Evolutionary conservation across 1,284 basidiomycete species (phyloP).

Genomic region (Apiotrichum porosum): DNA sequence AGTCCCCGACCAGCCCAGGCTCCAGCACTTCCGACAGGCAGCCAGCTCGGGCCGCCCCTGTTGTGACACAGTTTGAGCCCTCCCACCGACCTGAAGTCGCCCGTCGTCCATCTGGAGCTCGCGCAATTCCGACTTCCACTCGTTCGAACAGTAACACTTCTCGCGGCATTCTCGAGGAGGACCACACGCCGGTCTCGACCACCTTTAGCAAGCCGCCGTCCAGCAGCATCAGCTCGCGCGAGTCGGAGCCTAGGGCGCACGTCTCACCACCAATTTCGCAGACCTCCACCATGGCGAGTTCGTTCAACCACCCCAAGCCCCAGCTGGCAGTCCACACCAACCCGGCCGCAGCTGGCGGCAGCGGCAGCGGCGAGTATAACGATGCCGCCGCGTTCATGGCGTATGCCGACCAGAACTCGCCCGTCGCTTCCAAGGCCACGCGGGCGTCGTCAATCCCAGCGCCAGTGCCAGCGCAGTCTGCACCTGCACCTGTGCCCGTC

Average conservation of each 20-base stretch:
- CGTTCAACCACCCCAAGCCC: background rate
- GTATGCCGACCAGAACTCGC: conserved; percentile 32
- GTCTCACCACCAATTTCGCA: background rate
- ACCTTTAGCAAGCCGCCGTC: background rate
- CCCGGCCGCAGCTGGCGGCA: background rate
- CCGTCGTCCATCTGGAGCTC: conserved; percentile 8
- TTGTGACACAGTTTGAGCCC: background rate
- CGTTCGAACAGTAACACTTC: conserved; percentile 1
- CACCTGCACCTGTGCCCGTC: no score
- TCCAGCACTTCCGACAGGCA: background rate
- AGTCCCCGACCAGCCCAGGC: background rate
- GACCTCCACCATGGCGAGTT: background rate
- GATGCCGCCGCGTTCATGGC: conserved; percentile 39
- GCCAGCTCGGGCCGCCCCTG: background rate
- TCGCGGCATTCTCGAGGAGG: background rate
- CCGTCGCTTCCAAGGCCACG: conserved; percentile 1
- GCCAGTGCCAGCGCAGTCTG: background rate
- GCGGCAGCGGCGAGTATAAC: conserved; percentile 22
- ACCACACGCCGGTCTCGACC: no score
- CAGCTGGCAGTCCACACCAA: background rate
- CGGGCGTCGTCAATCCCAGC: conserved; percentile 10
- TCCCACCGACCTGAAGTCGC: background rate
- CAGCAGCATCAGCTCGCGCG: background rate
- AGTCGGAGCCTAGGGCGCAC: no score
- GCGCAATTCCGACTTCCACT: conserved; percentile 3